Base-by-base conservation (phyloP, 2,329 filamentous ascomycete species). In the Calonectria naviculata region DNA sequence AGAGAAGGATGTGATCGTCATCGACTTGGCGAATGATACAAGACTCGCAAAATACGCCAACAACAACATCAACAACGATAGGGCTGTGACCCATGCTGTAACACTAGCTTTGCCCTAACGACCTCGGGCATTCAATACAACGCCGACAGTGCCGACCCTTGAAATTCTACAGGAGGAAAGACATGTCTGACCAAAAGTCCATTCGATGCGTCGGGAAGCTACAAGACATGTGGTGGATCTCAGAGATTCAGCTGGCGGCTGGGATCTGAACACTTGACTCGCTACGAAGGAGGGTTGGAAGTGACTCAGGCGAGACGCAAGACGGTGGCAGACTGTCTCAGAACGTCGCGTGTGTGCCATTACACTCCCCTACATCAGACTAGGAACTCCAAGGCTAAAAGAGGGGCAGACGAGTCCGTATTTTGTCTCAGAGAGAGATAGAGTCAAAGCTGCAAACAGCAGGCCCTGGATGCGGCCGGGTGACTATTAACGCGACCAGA, bases 301-400 rank as follows among this genome's bases (percentile, higher is more conserved):
- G 52, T 65, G 69, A 49, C 28, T 65, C 34, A 65, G 54, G 66
- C 69, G 72, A 71, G 74, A 71, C 73, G 58, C 34, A 70, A 72
- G 71, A 69, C 66, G 72, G 47, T 49, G 61, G 65, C 58, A 60
- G 62, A 69, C 64, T 73, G 75, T 77, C 76, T 76, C 73, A 75
- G 75, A 75, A 66, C 60, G 44, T 65, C 56, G 64, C 64, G 54
- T 67, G 64, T 72, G 67, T 44, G 19, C 38, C 34, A 68, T 71
- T 62, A 54, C 46, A 44, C 54, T 54, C 49, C 56, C 36, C 31
- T 58, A 9, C 38, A 29, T 19, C 28, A 65, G 19, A 34, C 38
- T 63, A 72, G 21, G 34, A 58, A 38, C 36, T 67, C 44, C 62
- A 31, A 67, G 68, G 62, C 64, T 62, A 47, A 42, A 61, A 65